A percentile compares a stretch with the other conserved stretches of the same genome.
phyloP scores from a whole-genome alignment of 352 stramenopile genomes.

The Globisporangium radiosum region DNA sequence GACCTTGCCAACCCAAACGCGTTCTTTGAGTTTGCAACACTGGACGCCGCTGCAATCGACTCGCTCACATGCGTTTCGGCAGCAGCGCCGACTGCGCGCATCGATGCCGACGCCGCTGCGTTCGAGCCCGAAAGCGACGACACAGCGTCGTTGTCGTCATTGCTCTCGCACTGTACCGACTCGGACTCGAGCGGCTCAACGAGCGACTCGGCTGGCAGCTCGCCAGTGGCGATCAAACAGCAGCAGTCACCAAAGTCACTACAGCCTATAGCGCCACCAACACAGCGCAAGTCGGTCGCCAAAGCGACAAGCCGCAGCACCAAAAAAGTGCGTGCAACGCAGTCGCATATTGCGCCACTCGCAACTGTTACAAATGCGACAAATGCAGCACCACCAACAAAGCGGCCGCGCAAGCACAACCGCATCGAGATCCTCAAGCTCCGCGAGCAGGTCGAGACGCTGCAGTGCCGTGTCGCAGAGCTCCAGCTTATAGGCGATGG shows the following conservation, averaged over 20 bases:
- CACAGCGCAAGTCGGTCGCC: neutral
- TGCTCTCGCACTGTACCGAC: constrained; percentile 3
- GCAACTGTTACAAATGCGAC: neutral
- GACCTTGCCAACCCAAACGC: neutral
- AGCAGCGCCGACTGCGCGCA: no score
- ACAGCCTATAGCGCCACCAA: no score
- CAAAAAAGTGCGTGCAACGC: neutral
- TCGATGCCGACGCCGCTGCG: neutral
- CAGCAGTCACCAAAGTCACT: neutral
- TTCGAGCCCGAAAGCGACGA: neutral
- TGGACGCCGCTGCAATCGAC: neutral
- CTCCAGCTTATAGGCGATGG: neutral
- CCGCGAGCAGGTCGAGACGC: neutral
- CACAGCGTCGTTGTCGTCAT: neutral
- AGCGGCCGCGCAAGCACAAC: constrained; percentile 10
- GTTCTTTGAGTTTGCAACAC: neutral
- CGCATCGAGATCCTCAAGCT: constrained; percentile 14
- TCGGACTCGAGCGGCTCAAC: constrained; percentile 2
- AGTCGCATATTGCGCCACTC: neutral
- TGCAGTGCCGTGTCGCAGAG: constrained; percentile 1
- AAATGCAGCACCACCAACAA: neutral
- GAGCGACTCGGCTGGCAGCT: neutral
- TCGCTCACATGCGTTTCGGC: neutral
- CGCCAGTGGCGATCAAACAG: neutral
- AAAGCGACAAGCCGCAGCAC: neutral